Conservation (phyloP, 202 grass and related monocot genomes). For the Musa balbisiana region DNA sequence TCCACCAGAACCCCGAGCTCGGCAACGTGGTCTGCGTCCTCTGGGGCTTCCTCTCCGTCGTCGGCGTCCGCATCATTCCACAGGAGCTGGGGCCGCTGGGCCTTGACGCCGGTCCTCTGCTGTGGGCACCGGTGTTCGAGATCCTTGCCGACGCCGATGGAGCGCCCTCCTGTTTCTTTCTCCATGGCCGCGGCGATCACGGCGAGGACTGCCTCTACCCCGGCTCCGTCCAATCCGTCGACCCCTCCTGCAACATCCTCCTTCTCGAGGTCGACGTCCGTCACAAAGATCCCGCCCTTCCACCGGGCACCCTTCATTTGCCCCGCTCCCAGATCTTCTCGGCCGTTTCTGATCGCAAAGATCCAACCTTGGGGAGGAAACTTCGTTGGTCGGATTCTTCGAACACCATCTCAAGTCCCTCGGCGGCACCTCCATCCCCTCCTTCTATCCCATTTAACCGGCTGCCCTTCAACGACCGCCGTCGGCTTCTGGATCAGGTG, state of each 20-base stretch:
- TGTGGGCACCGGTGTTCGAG: constrained; percentile 78
- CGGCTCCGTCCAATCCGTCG: constrained; percentile 32
- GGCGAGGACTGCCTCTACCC: constrained; percentile 39
- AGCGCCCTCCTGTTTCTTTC: constrained; percentile 52
- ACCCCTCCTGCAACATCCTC: constrained; percentile 43
- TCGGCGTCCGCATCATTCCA: constrained; percentile 54
- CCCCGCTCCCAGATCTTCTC: constrained; percentile 1
- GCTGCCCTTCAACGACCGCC: constrained; percentile 56
- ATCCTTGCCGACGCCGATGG: constrained; percentile 52
- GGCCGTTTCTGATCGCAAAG: neutral
- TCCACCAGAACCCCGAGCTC: constrained; percentile 82
- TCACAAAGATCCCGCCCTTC: neutral
- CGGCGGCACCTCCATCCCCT: neutral
- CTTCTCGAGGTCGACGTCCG: constrained; percentile 52
- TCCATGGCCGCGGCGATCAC: constrained; percentile 40
- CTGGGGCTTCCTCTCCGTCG: constrained; percentile 76
- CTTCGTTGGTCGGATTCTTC: neutral
- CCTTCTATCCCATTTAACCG: constrained; percentile 5
- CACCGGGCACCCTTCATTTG: neutral
- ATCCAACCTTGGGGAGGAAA: neutral
- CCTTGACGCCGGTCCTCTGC: constrained; percentile 24
- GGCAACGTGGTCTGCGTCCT: constrained; percentile 64
- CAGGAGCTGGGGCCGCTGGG: constrained; percentile 51
- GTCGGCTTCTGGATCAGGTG: constrained; percentile 55
- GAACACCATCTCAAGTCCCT: neutral